Base-by-base conservation (phyloP, 225 moss, liverwort and hornwort genomes). In the Pseudisothecium myosuroides region DNA sequence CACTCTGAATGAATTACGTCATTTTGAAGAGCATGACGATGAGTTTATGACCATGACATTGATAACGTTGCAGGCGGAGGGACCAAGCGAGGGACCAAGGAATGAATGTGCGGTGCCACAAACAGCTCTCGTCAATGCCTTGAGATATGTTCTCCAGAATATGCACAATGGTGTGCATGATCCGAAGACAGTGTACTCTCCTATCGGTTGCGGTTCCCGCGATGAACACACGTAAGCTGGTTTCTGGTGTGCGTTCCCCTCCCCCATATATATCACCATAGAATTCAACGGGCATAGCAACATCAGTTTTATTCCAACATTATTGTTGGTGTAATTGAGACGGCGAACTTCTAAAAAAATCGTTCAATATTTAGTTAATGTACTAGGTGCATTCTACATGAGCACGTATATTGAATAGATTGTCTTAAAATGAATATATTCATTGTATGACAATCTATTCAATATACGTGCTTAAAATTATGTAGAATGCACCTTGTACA, bases 51-150 rank as follows among this genome's bases (percentile, higher is more conserved):
- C 32, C 68, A 41, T 69, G 65, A 58, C 64, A 45, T 66, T 84
- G n/a, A 61, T 55, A 29, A 52, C 50, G 43, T 83, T 75, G 88
- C 86, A 90, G 92, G 86, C 89, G 81, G 92, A 92, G 73, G 88
- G 92, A 65, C 90, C 90, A 27, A 86, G 45, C 75, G 90, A 88
- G 74, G 87, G 92, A 65, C 80, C 83, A 32, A 83, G 60, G 63
- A 92, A 92, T 84, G 92, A 84, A 80, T 92, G 92, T 47, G 83
- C 90, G 43, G 90, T 92, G 73, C 87, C 92, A 80, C 80, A 80
- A 2, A 68, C 66, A 60, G 83, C 88, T 83, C 92, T 92, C 9
- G 68, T 90, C n/a, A 75, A 52, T 83, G 90, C 90, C 72, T 60
- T 92, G 80, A 80, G 84, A 76, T n/a, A 32, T 65, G 17, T 92